Conservation (phyloP, 768 basidiomycete species). For the Coprinellus micaceus region DNA sequence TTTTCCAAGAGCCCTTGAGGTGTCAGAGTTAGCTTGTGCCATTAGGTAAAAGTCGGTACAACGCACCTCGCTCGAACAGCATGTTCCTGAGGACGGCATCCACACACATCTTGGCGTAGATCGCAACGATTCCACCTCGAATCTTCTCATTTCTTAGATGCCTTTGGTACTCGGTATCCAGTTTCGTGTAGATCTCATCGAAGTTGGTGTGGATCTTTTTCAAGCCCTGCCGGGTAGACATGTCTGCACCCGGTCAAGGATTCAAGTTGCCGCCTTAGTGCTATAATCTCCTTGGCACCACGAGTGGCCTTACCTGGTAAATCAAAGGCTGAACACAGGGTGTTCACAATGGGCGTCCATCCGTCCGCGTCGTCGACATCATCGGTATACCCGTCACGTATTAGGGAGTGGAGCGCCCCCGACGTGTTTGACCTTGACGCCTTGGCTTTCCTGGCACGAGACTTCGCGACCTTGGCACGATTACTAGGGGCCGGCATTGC, state of each 20-base stretch:
- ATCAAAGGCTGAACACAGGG: conserved; percentile 47
- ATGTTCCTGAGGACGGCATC: conserved; percentile 61
- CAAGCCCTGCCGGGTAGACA: conserved; percentile 52
- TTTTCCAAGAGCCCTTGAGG: conserved; percentile 51
- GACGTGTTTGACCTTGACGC: background rate
- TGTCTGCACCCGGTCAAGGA: conserved; percentile 33
- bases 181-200: conserved; percentile 43
- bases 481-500: conserved; percentile 1
- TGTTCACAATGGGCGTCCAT: conserved; percentile 45
- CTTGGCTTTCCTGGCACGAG: background rate
- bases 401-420: background rate
- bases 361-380: conserved; percentile 46
- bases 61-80: conserved; percentile 52
- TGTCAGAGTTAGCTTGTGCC: background rate
- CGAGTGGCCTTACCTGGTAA: conserved; percentile 43
- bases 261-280: too few relatives aligned
- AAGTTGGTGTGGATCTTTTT: conserved; percentile 63
- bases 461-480: conserved; percentile 1
- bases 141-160: conserved; percentile 44
- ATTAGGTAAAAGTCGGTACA: background rate
- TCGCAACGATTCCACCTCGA: conserved; percentile 53
- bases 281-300: background rate
- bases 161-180: conserved; percentile 47
- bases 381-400: conserved; percentile 29
- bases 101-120: conserved; percentile 61